Base-by-base conservation (phyloP, 768 basidiomycete genomes). In the Termitomyces sp. region DNA sequence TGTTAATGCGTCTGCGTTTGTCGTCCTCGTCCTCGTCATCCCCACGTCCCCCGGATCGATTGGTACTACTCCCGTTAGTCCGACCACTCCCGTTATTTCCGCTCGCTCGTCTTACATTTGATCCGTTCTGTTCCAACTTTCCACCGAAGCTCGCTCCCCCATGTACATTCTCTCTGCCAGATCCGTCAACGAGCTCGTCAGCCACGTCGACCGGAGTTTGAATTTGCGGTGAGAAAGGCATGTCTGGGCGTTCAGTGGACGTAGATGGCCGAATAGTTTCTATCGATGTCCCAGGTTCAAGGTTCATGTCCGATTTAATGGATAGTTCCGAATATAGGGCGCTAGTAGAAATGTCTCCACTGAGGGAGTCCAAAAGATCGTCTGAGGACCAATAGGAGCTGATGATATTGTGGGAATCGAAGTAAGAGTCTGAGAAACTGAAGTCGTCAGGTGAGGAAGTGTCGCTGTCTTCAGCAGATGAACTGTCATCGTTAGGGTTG, bases 211-310 rank as follows among this genome's bases (percentile, higher is more conserved):
- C 48, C 20, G 45, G 31, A 42, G 56, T 60, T 42, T 40, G 60
- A 49, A 46, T 40, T 50, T 38, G 42, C 15, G 54, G 49, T 5
- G 57, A 55, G 4, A 46, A 56, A 46, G 61, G 50, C 49, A 55
- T 54, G 36, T 48, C 53, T 50, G 20, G 48, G 14, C 57, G 57
- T 34, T 32, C 29, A n/a, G n/a, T 38, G 5, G 70, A 67, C 40
- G 29, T 10, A 32, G 71, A 67, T 40, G 71, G 71, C 25, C 79
- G 72, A 57, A 81, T 76, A 31, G 80, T 81, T 47, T 75, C 81
- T 32, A 73, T 74, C 36, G 83, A 80, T 14, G 79, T 78, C n/a
- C 78, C 75, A n/a, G 81, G 76, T 61, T 79, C 70, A 49, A 77
- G 72, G 31, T 67, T 69, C 25, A 73, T 67, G 29, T 56, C 65